Evolutionary conservation across 768 basidiomycete genomes (phyloP).

Genomic region (Clitopilus hobsonii): DNA sequence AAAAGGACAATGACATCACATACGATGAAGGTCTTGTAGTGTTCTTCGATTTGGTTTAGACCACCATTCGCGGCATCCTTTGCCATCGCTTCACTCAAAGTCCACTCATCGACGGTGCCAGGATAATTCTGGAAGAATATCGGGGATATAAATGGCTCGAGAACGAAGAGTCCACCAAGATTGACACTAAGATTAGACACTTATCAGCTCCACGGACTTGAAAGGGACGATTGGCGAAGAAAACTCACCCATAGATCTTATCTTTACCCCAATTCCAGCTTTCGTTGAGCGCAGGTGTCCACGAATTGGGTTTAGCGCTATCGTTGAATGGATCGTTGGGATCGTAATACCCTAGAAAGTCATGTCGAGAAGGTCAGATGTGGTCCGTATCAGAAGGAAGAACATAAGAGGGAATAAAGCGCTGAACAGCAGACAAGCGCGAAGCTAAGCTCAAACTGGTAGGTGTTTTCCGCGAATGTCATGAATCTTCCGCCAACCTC

Average conservation of each 20-base stretch:
- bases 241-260: slow-evolving; percentile 53
- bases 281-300: slow-evolving; percentile 75
- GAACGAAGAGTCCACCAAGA: slow-evolving; percentile 71
- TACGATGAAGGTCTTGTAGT: slow-evolving; percentile 84
- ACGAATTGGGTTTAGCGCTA: slow-evolving; percentile 68
- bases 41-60: slow-evolving; percentile 61
- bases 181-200: slow-evolving; percentile 48
- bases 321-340: slow-evolving; percentile 74
- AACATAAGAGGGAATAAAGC: background rate
- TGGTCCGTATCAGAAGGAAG: background rate
- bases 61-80: slow-evolving; percentile 45
- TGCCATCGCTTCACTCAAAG: slow-evolving; percentile 59
- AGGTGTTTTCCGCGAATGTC: background rate
- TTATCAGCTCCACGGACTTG: background rate
- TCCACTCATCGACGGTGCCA: slow-evolving; percentile 68
- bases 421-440: background rate
- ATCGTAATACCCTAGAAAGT: slow-evolving; percentile 52
- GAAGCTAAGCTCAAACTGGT: background rate
- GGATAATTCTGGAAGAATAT: slow-evolving; percentile 65
- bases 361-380: background rate
- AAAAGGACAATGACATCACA: slow-evolving; percentile 19
- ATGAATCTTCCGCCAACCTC: background rate
- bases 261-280: slow-evolving; percentile 68
- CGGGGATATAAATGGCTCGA: slow-evolving; percentile 71
- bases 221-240: background rate